These are phyloP conservation scores for Dichomitus squalens DNA, from an alignment of 1,284 basidiomycete genomes.

Conservation along the genomic window DNA sequence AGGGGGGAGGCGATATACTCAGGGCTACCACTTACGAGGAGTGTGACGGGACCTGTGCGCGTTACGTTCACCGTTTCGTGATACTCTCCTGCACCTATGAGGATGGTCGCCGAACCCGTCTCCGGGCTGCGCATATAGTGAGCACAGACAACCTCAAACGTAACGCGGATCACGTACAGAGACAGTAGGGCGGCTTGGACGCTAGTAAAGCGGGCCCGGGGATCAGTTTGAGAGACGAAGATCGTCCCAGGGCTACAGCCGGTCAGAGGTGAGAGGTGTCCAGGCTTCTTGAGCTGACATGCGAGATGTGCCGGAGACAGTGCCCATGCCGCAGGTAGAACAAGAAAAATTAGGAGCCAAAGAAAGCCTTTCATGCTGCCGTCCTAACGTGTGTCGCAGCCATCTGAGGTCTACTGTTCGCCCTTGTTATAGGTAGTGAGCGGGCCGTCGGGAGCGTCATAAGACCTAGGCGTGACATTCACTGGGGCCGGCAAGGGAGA, in stretches of 20 bases:
- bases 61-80: conserved; percentile 62
- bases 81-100: conserved; percentile 66
- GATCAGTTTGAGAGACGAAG: conserved; percentile 55
- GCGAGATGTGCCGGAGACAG: conserved; percentile 48
- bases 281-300: conserved; percentile 55
- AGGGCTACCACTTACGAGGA: conserved; percentile 43
- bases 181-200: conserved; percentile 57
- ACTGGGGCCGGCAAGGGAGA: not conserved
- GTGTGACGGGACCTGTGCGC: conserved; percentile 52
- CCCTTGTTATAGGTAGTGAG: not conserved
- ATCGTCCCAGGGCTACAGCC: conserved; percentile 61
- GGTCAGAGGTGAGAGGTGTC: conserved; percentile 41
- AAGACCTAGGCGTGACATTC: not conserved
- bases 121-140: conserved; percentile 36
- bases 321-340: conserved; percentile 15
- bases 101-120: conserved; percentile 45
- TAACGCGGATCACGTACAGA: conserved; percentile 40
- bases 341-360: not conserved
- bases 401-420: not conserved
- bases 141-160: not conserved
- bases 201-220: conserved; percentile 45
- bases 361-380: not conserved
- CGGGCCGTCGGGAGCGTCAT: conserved; percentile 13
- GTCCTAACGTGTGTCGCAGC: not conserved
- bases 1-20: not conserved